Evolutionary conservation across 495 filamentous ascomycete species (phyloP), one percentile per base, ranked within the genome.

Genomic region (Aspergillus cristatus): DNA sequence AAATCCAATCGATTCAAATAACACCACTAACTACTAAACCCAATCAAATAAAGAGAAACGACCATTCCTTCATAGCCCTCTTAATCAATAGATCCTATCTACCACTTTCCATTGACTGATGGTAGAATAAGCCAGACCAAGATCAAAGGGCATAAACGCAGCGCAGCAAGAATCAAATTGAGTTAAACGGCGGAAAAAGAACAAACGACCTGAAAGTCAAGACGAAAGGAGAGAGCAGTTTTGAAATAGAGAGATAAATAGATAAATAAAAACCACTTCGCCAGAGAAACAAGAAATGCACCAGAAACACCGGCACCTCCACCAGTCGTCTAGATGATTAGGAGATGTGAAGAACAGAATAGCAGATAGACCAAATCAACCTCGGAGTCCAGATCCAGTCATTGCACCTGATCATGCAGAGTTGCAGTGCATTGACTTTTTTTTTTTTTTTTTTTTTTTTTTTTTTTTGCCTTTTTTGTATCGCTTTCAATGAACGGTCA

Each of bases 241-340:
- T 50, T 48, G 35, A 34, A 48, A 47, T 31, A 22, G 12, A 29
- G 35, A 37, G 15, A 34, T 26, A 41, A 18, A 42, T 25, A 4
- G 18, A 33, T n/a, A n/a, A n/a, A n/a, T n/a, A n/a, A 44, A 49
- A 53, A 53, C 47, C 50, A 50, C 43, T 45, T 54, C 48, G 51
- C 45, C 46, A 46, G 41, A 41, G 50, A 47, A 32, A 49, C 54
- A 48, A 18, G 18, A 48, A 56, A 57, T 57, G 60, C 64, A 63
- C 63, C 66, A 57, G 50, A 48, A 67, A 68, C 63, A 67, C 65
- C 63, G 49, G 52, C 57, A 57, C 60, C 57, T 67, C 62, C 57
- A 51, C 60, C 47, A n/a, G 53, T 53, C 51, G 47, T 65, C 57
- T 60, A 64, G 50, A 56, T 54, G 53, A 51, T 48, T 54, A 60